Conservation (phyloP, 169 alveolate species). For the Cryptosporidium tyzzeri region DNA sequence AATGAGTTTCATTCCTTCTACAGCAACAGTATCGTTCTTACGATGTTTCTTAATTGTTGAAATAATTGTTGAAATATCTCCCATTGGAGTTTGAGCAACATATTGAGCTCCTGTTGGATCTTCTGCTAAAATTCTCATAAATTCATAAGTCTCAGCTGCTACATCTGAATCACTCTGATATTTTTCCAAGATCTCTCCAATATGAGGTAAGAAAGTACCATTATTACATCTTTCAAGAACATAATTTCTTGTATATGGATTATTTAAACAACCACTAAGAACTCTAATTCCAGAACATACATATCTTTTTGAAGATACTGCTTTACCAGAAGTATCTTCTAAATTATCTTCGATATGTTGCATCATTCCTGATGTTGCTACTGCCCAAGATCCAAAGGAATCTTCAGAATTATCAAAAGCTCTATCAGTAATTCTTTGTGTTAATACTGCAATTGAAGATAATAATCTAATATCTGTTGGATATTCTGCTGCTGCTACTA, state of each 20-base stretch:
- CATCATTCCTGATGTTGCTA: conserved; percentile 88
- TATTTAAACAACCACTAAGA: conserved; percentile 48
- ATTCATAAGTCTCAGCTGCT: conserved; percentile 80
- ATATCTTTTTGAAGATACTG: conserved; percentile 45
- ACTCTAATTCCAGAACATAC: conserved; percentile 60
- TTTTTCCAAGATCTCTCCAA: conserved; percentile 77
- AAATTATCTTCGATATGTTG: conserved; percentile 84
- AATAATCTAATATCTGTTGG: conserved; percentile 83
- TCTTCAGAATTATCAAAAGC: conserved; percentile 87
- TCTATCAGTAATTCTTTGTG: conserved; percentile 62
- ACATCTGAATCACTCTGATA: conserved; percentile 83
- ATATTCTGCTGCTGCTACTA: conserved; percentile 81
- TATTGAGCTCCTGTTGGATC: conserved; percentile 83
- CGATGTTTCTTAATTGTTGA: conserved; percentile 54
- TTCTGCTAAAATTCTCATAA: conserved; percentile 82
- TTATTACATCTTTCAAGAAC: conserved; percentile 64
- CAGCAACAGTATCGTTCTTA: conserved; percentile 44
- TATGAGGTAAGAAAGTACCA: conserved; percentile 64
- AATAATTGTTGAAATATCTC: conserved; percentile 35
- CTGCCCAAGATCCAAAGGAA: conserved; percentile 93
- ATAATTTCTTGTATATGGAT: conserved; percentile 70
- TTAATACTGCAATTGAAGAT: conserved; percentile 83
- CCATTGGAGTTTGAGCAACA: conserved; percentile 68
- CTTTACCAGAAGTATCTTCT: conserved; percentile 59
- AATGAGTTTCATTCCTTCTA: conserved; percentile 57